Base-by-base conservation (phyloP, 177 flowering plant species). In the Vitis hybrid region DNA sequence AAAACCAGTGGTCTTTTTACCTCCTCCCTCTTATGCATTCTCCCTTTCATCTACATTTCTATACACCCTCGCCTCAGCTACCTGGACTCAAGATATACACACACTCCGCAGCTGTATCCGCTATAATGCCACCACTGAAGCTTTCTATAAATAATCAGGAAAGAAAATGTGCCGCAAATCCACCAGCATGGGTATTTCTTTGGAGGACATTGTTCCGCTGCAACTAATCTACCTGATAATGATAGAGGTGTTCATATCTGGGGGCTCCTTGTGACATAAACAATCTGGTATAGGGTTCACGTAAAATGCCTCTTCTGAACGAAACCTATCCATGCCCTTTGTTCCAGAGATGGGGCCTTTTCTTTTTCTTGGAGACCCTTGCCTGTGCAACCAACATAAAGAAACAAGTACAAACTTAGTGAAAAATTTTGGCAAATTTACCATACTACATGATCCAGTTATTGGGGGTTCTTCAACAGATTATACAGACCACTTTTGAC, bases 201-300 rank as follows among this genome's bases (percentile, higher is more conserved):
- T 60, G 12, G 59, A 59, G 56, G 14, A n/a, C 61, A 33, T 49
- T 48, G 72, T 39, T 49, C 63, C 10, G 45, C 64, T 53, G 15
- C 10, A 22, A 14, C 33, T 60, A 8, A 29, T 21, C 77, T 82
- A 79, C 64, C 68, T 62, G n/a, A 66, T 57, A 10, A 7, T 13
- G 14, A 45, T 16, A 26, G 82, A 68, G 22, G 72, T 21, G 33
- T 65, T 75, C 49, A 19, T n/a, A 55, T 53, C 69, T 48, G 71
- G 70, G 16, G 76, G 33, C 71, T 79, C 80, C 62, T 57, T 81
- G 74, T 70, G 90, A 74, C 99, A 95, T 71, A 95, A 77, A 75
- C 99, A 95, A 60, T 95, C 99, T 12, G 99, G 99, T 56, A 87
- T 75, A 60, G 99, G 99, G 68, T 93, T 95, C 75, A 81, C 98